Percentiles rank a stretch among this genome's conserved stretches.
Conservation (phyloP, 2,329 filamentous ascomycete species). For the Berkeleyomyces rouxiae region DNA sequence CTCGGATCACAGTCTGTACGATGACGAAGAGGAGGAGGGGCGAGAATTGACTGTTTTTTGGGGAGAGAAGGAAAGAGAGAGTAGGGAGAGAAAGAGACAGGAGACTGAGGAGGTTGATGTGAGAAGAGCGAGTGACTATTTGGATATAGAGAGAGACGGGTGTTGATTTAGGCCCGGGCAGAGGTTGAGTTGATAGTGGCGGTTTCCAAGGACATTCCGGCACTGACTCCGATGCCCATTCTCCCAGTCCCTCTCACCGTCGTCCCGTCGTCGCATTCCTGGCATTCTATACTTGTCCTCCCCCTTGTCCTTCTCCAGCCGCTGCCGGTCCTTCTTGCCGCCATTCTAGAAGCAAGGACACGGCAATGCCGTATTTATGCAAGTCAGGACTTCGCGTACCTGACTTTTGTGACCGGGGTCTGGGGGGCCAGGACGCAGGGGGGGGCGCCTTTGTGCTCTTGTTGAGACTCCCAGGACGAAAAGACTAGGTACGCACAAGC, state of each 20-base stretch:
- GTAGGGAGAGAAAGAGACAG: neutral
- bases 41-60: too few relatives aligned
- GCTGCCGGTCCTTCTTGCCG: neutral
- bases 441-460: neutral
- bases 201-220: too few relatives aligned
- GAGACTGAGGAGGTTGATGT: too few relatives aligned
- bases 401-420: neutral
- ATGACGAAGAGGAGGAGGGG: neutral
- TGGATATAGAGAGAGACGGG: too few relatives aligned
- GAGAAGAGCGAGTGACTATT: too few relatives aligned
- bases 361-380: constrained; percentile 1
- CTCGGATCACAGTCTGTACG: neutral
- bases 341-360: neutral
- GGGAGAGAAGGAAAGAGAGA: neutral
- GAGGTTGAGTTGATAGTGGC: too few relatives aligned
- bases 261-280: too few relatives aligned
- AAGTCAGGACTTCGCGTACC: neutral
- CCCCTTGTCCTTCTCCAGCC: neutral
- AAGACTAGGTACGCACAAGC: neutral
- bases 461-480: too few relatives aligned
- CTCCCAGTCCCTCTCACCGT: too few relatives aligned
- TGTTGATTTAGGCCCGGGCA: too few relatives aligned
- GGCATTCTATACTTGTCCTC: too few relatives aligned
- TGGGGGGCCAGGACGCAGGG: neutral
- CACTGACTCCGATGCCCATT: too few relatives aligned